Evolutionary conservation across 352 stramenopile genomes (phyloP), one percentile per base, ranked within the genome.

Genomic region (Phytopythium litorale): DNA sequence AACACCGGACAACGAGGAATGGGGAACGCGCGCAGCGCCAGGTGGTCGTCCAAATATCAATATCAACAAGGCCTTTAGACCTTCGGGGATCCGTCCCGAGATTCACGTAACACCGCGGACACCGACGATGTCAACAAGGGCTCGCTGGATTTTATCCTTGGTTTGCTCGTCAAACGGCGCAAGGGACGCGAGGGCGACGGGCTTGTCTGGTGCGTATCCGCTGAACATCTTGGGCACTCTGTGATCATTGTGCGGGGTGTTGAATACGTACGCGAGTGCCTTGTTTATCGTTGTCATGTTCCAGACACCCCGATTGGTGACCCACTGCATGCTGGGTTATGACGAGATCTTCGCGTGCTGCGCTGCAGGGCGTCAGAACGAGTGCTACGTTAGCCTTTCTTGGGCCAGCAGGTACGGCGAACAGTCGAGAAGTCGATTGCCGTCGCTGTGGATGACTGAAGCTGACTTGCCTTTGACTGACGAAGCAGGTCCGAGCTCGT

Each of bases 201-300:
- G 12, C 1, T 33, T 25, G 5, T 54, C 21, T 0, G 54, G 30
- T 25, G 61, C 49, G 59, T 63, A 58, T 58, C 42, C 70, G 30
- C 70, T 71, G 12, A 70, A 35, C 11, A 66, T 54, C 49, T 66
- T 70, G 46, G 37, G 19, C 33, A 70, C 23, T 49, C 42, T 60
- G 56, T 65, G 51, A 18, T 65, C 49, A 11, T 63, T 60, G 30
- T 21, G 33, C 15, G 42, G 60, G 66, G 38, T 72, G 55, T 58
- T 71, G 25, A 58, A 43, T 23, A 68, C 60, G 23, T 65, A 65
- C 6, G 63, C 60, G 33, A 68, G 62, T 1, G 60, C 50, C 32
- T 68, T 68, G 38, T 65, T 73, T 32, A n/a, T 67, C 23, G 37
- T 64, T 23, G 38, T 65, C 55, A 63, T 56, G 40, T 68, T 71